Evolutionary conservation across 2,329 filamentous ascomycete species (phyloP), one percentile per base, ranked within the genome.

Genomic region (Cercospora citrullina): DNA sequence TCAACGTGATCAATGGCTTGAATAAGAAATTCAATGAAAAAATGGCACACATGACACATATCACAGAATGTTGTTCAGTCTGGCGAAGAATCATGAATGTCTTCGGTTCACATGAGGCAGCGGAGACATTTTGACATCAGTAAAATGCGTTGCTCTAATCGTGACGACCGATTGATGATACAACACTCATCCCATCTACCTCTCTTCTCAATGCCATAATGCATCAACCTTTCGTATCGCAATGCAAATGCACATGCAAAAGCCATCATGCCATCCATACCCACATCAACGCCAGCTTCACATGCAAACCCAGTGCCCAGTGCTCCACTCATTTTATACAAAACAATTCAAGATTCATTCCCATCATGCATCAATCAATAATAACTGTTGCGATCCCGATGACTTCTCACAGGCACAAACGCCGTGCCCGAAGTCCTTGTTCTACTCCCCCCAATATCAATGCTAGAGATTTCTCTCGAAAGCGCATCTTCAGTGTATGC

Each of bases 381-480:
- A 66, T 73, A 76, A 67, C 60, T 75, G 60, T 70, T 69, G 63
- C 76, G 67, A 64, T 78, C 75, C 62, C 75, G 66, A 68, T 77
- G 76, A 68, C 75, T 76, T 63, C 75, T 70, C 23, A 78, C 76
- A 16, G 75, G 75, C 60, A 75, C 75, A 71, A 71, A 77, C 59
- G 71, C 71, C 57, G 67, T 67, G 23, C 72, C 72, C 16, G 69
- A 68, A 21, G 45, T 60, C 8, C 68, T 60, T 9, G 60, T 57
- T 31, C 69, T 60, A 45, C 68, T 65, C 28, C 67, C 36, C 21
- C 82, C 81, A 69, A 84, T 79, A 69, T 84, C 82, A 69, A 84
- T 83, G 71, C 77, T 80, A 69, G 79, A 88, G 84, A 94, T 86
- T 80, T 94, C 91, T 70, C 92, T 84, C 79, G 90, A 86, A 63